Base-by-base conservation (phyloP, 768 basidiomycete genomes). In the Lactarius quietus region DNA sequence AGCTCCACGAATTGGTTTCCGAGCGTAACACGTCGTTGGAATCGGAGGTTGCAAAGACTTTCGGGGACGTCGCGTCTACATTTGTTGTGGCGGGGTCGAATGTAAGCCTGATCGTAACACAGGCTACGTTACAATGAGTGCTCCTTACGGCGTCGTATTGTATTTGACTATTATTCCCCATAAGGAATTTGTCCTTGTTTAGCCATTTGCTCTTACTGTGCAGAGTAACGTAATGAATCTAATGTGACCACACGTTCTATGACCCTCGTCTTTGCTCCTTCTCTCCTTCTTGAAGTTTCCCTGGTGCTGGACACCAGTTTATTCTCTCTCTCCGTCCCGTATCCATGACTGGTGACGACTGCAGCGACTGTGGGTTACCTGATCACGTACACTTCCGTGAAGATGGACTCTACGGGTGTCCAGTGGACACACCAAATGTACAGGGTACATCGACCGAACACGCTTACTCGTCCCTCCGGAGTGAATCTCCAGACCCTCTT, bases 41-140 rank as follows among this genome's bases (percentile, higher is more conserved):
- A 28, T 78, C 83, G 5, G 85, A 87, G 61, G 78, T 91, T 31
- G 74, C 85, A 10, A 88, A 88, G 78, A 90, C 90, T 0, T 72
- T 93, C 1, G 93, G 93, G 0, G 88, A 92, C 72, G 84, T 89
- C 1, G 89, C 86, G 31, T 85, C 88, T 10, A 87, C 85, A 18
- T 72, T 93, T 62, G 84, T 91, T 1, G 82, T 83, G 3, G 78
- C 79, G 29, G 84, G 80, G 59, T 74, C 78, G 14, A 73, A 76
- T 48, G 81, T 81, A 1, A 84, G 81, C 67, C 73, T 88, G 64
- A 71, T 88, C 6, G 80, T 89, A 9, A 63, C 86, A 63, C 88
- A 89, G 70, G 83, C 85, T 54, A 62, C 76, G 3, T 51, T 59
- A 9, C 38, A 28, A 23, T 59, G 43, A 41, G 52, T 17, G 23